Base-by-base conservation (phyloP, 257 asterid species). In the Gentiana macrophylla region DNA sequence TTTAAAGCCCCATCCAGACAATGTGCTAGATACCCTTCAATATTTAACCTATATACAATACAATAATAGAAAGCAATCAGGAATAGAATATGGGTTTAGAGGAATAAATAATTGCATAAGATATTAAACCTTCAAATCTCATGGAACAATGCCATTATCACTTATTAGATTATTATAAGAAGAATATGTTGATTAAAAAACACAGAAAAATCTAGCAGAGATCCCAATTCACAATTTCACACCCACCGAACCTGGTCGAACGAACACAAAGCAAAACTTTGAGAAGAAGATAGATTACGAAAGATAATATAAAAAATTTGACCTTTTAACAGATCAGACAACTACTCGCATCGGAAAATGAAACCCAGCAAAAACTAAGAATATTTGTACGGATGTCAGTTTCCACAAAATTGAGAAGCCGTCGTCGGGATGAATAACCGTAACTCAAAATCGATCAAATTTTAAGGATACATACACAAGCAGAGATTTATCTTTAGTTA, bases 141-240 rank as follows among this genome's bases (percentile, higher is more conserved):
- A 15, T 64, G 68, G 52, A 15, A 77, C 70, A 67, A 76, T 52
- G 65, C 49, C 57, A 69, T 54, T 57, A 63, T 56, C 54, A 52
- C 63, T 56, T 69, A 61, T 50, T 2, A 41, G 6, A 55, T 9
- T 15, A 51, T 67, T 43, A 67, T 47, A 53, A 61, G 58, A 7
- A 36, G 59, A 15, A 15, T 15, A 15, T 15, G 24, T 15, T 15
- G 53, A 32, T 57, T 66, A 62, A 62, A 44, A 62, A 15, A 15
- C 64, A 75, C 70, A 69, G 59, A 74, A 58, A 73, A 86, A 89
- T 86, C 86, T 80, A 80, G 67, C 97, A 86, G 74, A 86, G 89
- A 86, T 89, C 94, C 92, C 89, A 74, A 86, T 15, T 15, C 24
- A 15, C 24, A 15, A 15, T 15, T 78, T 84, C 80, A 78, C 80